phyloP scores from a whole-genome alignment of 1,284 basidiomycete species.

The Ceratobasidium sp. region DNA sequence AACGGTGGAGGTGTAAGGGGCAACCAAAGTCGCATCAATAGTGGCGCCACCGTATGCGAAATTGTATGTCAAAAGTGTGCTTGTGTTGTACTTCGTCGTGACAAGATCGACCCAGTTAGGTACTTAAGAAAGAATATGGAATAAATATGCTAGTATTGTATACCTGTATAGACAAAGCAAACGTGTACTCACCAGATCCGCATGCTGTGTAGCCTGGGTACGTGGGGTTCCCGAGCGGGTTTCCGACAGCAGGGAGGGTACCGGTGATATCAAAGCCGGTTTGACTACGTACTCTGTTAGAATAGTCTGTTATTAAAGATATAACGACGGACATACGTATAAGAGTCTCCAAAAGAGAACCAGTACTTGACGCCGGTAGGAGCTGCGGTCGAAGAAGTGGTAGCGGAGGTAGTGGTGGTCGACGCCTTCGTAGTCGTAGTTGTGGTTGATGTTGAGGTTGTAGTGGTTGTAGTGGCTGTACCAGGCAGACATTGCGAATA shows the following conservation, averaged over 20 bases:
- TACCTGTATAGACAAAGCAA: no score
- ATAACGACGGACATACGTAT: conserved; percentile 33
- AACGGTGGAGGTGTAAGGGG: conserved; percentile 46
- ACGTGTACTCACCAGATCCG: conserved; percentile 35
- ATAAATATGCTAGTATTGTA: not conserved
- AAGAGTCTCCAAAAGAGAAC: conserved; percentile 50
- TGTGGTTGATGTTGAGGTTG: conserved; percentile 29
- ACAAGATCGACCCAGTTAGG: conserved; percentile 48
- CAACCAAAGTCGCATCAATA: conserved; percentile 47
- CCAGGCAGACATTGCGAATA: conserved; percentile 43
- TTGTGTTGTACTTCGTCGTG: conserved; percentile 47
- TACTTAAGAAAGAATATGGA: not conserved
- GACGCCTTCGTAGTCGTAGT: conserved; percentile 34
- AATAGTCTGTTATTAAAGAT: not conserved
- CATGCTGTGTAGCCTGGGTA: conserved; percentile 48
- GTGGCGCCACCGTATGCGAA: conserved; percentile 48
- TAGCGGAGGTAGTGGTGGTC: conserved; percentile 35
- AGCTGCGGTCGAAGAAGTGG: conserved; percentile 24
- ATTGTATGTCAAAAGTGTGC: conserved; percentile 47
- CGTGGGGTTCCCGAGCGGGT: conserved; percentile 42
- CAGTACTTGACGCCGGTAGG: conserved; percentile 44
- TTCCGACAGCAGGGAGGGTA: conserved; percentile 36
- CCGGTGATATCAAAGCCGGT: conserved; percentile 42
- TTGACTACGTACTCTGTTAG: not conserved
- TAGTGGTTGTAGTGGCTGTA: conserved; percentile 11